Base-by-base conservation (phyloP, 1,139 yeast genomes). In the Hyphopichia khmerensis region DNA sequence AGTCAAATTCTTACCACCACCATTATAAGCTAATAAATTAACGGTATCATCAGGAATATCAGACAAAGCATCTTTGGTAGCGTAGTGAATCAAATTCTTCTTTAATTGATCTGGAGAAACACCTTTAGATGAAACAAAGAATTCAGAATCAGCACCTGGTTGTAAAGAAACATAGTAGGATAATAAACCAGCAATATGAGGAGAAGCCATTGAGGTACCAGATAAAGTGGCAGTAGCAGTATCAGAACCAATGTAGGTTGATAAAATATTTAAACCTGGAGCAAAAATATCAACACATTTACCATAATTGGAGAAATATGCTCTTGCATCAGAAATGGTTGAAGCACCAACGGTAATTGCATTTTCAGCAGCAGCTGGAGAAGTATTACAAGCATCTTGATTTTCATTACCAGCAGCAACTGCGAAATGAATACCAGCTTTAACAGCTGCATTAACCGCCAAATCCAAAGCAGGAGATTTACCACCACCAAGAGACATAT, bases 21-120 rank as follows among this genome's bases (percentile, higher is more conserved):
- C 99, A 64, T 93, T 93, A 79, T 73, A 93, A 42, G 91, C 91
- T 68, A 93, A 80, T 48, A 85, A 69, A 71, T 93, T 93, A 55
- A 96, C 96, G 43, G 98, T 87, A 46, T 82, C 91, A 27, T 67
- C 77, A 51, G 95, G 95, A 51, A 91, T 72, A 57, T 86, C 95
- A 41, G 76, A 56, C 59, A 93, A 75, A 38, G 75, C 72, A 52
- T 76, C 80, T 60, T 80, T 75, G 39, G 97, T 84, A 57, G 95
- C 95, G 64, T 72, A 91, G 42, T 83, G 78, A 58, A 91, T 77
- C 64, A 93, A 70, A 68, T 87, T 87, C 79, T 87, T 83, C 84
- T 93, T 93, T 67, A 93, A 77, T 69, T 87, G 95, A 39, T 80
- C 81, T 45, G 99, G 96, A 11, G 96, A 78, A 45, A 91, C 77